Percentiles rank a stretch among this genome's conserved stretches.
phyloP scores from a whole-genome alignment of 2,329 filamentous ascomycete species.

The Cercospora nicotianae region DNA sequence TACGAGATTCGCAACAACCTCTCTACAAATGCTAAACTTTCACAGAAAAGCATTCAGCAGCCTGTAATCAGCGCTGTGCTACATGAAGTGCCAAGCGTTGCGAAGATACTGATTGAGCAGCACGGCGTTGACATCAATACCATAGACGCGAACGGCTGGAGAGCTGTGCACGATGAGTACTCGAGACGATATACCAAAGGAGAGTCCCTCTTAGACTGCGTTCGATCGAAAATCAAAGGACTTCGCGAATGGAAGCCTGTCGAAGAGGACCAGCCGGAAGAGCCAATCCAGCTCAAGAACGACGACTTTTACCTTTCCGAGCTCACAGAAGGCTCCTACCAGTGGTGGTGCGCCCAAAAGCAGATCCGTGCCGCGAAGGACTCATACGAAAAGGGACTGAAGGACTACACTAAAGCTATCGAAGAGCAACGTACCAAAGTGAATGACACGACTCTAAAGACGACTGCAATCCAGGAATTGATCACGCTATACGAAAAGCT shows the following conservation, averaged over 20 bases:
- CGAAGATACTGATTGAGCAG: slow-evolving; percentile 56
- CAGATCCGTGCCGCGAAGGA: slow-evolving; percentile 43
- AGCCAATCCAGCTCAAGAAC: slow-evolving; percentile 42
- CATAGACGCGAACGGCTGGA: slow-evolving; percentile 47
- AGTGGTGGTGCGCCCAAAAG: slow-evolving; percentile 55
- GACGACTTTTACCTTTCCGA: slow-evolving; percentile 53
- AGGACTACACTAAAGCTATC: slow-evolving; percentile 34
- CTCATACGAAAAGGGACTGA: slow-evolving; percentile 40
- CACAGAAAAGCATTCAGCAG: slow-evolving; percentile 53
- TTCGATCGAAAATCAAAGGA: slow-evolving; percentile 53
- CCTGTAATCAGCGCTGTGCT: slow-evolving; percentile 64
- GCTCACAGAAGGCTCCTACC: slow-evolving; percentile 59
- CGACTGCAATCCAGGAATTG: slow-evolving; percentile 53
- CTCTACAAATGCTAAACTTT: neutral
- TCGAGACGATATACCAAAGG: slow-evolving; percentile 42
- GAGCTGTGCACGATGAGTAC: slow-evolving; percentile 37
- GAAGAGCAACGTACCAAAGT: slow-evolving; percentile 24
- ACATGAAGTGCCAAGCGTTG: slow-evolving; percentile 54
- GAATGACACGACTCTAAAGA: slow-evolving; percentile 53
- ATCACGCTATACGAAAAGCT: slow-evolving; percentile 57
- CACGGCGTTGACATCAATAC: slow-evolving; percentile 66
- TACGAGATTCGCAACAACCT: neutral
- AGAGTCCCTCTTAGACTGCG: slow-evolving; percentile 60
- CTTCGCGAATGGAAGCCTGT: slow-evolving; percentile 51
- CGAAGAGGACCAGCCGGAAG: slow-evolving; percentile 37